Base-by-base conservation (phyloP, 495 filamentous ascomycete species). In the Aspergillus cavernicola region DNA sequence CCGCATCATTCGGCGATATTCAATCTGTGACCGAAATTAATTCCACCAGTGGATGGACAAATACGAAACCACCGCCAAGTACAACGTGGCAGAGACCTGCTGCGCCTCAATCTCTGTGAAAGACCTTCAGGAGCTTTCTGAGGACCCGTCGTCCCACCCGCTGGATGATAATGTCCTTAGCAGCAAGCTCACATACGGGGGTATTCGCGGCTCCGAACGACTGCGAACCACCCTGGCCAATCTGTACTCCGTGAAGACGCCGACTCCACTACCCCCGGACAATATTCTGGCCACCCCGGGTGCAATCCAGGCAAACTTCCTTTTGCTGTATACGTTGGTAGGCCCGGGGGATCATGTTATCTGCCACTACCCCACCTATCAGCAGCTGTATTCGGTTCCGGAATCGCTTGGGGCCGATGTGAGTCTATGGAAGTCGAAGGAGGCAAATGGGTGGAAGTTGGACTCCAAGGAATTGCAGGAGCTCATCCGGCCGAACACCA, bases 61-160 rank as follows among this genome's bases (percentile, higher is more conserved):
- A 46, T 84, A 91, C 66, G 89, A 96, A 59, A 80, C 65, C 8
- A 85, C 78, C 4, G 84, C 83, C 12, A 85, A 86, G 24, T 81
- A 90, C 65, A 95, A 96, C 65, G 81, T 91, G 41, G 89, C 89
- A 54, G 91, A 96, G 66, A 93, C 91, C 1, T 96, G 91, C 67
- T 85, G 80, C 37, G 84, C 87, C 12, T 90, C 89, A 7, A 77
- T 95, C 15, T 95, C 91, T 0, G 69, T 96, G 36, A 75, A 86
- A 28, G 81, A 92, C 20, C 80, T 95, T 3, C 72, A 72, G 3
- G 74, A 67, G 32, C 63, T 89, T 31, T 84, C 74, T 52, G 76
- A 83, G 47, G 71, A 80, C 57, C 77, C 80, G 38, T 67, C 70
- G 6, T 67, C 67, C 35, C 58, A 68, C 37, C 65, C 75, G 13